These are phyloP conservation scores for Botrytis porri DNA, from an alignment of 2,329 filamentous ascomycete genomes.

Conservation along the genomic window DNA sequence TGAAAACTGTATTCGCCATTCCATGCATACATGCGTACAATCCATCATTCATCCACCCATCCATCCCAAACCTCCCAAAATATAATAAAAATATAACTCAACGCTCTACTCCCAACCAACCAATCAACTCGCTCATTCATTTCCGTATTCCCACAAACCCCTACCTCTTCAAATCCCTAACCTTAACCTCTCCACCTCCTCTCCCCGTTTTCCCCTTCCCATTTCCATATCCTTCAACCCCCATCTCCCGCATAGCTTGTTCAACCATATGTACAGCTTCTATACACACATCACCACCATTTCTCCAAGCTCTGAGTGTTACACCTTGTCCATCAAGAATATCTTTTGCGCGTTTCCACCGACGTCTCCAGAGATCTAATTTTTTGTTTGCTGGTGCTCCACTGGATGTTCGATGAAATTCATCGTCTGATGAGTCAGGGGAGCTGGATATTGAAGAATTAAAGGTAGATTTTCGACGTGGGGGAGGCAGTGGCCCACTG, in stretches of 20 bases:
- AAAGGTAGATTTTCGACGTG: constrained; percentile 25
- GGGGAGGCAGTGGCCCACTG: constrained; percentile 28
- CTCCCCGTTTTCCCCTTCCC: constrained; percentile 34
- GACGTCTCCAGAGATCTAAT: constrained; percentile 67
- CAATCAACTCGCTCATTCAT: background rate
- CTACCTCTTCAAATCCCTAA: constrained; percentile 36
- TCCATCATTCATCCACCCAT: background rate
- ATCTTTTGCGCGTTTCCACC: constrained; percentile 64
- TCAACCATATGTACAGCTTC: constrained; percentile 65
- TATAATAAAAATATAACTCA: background rate
- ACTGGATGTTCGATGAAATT: constrained; percentile 26
- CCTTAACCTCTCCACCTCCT: constrained; percentile 37
- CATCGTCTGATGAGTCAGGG: constrained; percentile 34
- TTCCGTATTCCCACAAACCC: background rate
- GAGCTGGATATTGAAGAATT: constrained; percentile 20
- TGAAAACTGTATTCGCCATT: background rate
- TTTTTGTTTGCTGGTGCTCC: constrained; percentile 56
- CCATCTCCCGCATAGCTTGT: constrained; percentile 49
- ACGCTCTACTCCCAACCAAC: background rate
- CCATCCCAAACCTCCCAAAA: background rate
- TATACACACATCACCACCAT: constrained; percentile 64
- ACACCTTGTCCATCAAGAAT: constrained; percentile 63
- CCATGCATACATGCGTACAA: background rate
- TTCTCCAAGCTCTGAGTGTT: constrained; percentile 68
- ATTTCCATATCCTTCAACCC: constrained; percentile 36